These are phyloP conservation scores for Posidonia australis DNA, from an alignment of 106 monocot species.

Conservation along the genomic window DNA sequence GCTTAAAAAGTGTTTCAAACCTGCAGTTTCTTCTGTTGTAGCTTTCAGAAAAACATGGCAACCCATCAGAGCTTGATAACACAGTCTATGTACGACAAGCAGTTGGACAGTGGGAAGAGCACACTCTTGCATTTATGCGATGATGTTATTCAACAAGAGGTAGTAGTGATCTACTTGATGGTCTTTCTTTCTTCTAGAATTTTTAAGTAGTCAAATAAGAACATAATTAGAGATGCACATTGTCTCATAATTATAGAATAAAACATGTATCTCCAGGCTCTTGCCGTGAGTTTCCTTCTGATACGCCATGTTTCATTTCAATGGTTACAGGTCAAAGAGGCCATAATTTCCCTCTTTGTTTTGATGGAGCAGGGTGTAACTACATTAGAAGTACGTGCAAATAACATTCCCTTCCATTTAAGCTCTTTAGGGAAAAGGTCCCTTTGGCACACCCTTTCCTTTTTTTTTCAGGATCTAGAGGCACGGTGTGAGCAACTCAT, in stretches of 20 bases:
- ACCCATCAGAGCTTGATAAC: constrained; percentile 80
- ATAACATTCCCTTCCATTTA: not conserved
- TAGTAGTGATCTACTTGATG: constrained; percentile 17
- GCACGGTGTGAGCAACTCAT: constrained; percentile 64
- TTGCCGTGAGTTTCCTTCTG: no score
- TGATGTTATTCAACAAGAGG: constrained; percentile 95
- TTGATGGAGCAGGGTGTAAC: constrained; percentile 78
- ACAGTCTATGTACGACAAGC: constrained; percentile 92
- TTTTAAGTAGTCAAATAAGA: no score
- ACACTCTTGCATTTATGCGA: constrained; percentile 83
- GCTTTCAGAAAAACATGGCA: constrained; percentile 81
- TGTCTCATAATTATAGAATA: no score
- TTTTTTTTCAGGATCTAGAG: constrained; percentile 57
- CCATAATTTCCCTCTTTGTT: constrained; percentile 69
- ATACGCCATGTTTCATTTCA: no score
- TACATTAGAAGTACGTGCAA: constrained; percentile 38
- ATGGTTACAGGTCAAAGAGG: constrained; percentile 72
- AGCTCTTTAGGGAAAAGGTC: no score
- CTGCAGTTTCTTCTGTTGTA: constrained; percentile 3
- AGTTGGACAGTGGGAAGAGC: constrained; percentile 85
- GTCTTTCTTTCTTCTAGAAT: no score
- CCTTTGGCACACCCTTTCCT: not conserved
- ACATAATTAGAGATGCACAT: no score
- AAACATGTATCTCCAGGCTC: no score
- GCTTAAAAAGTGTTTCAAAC: not conserved